Evolutionary conservation across 441 rosid species (phyloP), one percentile per base, ranked within the genome.

Genomic region (Rhodomyrtus psidioides): DNA sequence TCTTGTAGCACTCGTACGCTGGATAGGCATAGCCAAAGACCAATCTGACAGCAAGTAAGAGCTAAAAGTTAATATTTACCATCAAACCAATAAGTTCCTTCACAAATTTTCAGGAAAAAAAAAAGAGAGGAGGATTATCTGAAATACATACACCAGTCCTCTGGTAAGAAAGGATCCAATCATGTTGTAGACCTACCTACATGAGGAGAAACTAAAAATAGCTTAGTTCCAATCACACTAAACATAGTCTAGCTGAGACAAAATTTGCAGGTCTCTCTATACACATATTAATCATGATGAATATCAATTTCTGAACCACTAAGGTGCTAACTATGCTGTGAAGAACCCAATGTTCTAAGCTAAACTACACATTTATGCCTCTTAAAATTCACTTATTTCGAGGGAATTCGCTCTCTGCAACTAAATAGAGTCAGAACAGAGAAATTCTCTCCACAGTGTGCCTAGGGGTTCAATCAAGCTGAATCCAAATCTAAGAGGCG

Each of bases 21-120:
- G 99, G 99, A 93, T 95, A 97, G 83, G 98, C 99, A 88, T 97
- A 96, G 86, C 99, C 99, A 86, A 97, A 92, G 59, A 90, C 90
- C 99, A 95, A 91, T 86, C 99, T 97, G 92, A 90, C 87, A 88
- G 83, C n/a, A n/a, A 49, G 54, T 85, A 55, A 56, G 83, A 28
- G 79, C 26, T 10, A 5, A 79, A 85, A 46, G 39, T 83, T 62
- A 39, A 83, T 70, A 46, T 34, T 39, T 74, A 49, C 84, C 84
- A 82, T 84, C 42, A 65, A 62, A 16, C 79, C 49, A 6, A 70
- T 3, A 10, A 39, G 79, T 21, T 70, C 79, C 79, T 10, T 70
- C 9, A 21, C 30, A 34, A 88, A 4, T 58, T 10, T 39, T 27
- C 15, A 19, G 53, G 83, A 60, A 34, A 76, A 65, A 89, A 88